Evolutionary conservation across 2,329 filamentous ascomycete genomes (phyloP).

Genomic region (Elsinoe fawcettii): DNA sequence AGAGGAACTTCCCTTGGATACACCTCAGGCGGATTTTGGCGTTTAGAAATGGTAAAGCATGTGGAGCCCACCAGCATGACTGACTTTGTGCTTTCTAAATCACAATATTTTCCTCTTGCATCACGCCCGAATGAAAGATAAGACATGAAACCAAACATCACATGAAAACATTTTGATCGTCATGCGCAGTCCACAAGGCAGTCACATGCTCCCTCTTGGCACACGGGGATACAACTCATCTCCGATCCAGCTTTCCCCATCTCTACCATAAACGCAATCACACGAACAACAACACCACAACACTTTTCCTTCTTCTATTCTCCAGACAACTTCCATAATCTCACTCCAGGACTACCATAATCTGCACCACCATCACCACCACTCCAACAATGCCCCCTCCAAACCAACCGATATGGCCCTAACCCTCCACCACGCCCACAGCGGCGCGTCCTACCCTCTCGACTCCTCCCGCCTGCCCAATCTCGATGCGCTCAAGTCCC

Average conservation of each 20-base stretch:
- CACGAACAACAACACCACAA: not conserved
- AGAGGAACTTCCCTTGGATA: too few relatives aligned
- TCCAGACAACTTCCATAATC: too few relatives aligned
- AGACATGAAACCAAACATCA: not conserved
- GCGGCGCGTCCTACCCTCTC: slow-evolving; percentile 74
- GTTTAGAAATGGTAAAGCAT: too few relatives aligned
- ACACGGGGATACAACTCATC: not conserved
- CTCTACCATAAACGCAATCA: not conserved
- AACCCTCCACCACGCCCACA: slow-evolving; percentile 86
- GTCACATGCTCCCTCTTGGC: not conserved
- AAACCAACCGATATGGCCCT: slow-evolving; percentile 57
- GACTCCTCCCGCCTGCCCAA: slow-evolving; percentile 68
- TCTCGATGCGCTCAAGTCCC: slow-evolving; percentile 75
- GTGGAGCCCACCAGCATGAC: too few relatives aligned
- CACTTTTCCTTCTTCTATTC: not conserved
- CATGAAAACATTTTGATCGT: not conserved
- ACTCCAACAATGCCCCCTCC: not conserved
- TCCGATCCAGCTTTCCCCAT: not conserved
- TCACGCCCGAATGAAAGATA: too few relatives aligned
- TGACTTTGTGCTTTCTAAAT: too few relatives aligned
- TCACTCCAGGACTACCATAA: not conserved
- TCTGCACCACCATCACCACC: not conserved
- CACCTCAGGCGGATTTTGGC: too few relatives aligned
- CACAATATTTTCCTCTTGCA: too few relatives aligned
- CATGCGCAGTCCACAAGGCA: not conserved